Conservation (phyloP, 139 green algal species). For the Closterium sp. region DNA sequence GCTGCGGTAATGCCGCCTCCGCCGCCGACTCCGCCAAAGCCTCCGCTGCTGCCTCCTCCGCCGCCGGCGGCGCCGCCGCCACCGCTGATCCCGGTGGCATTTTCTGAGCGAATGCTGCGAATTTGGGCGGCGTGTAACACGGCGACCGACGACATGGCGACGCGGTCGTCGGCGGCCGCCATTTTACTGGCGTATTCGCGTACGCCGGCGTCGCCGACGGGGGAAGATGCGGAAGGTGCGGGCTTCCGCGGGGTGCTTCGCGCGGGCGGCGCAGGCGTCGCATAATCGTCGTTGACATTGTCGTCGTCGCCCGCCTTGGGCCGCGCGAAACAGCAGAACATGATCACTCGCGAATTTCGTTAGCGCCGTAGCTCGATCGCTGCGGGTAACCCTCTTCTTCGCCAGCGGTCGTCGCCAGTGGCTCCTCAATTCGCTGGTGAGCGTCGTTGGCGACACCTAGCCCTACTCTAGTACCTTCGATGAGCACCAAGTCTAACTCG, state of each 20-base stretch:
- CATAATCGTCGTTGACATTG: background rate
- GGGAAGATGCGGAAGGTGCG: background rate
- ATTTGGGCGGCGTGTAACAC: background rate
- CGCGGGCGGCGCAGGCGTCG: background rate
- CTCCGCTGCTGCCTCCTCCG: too few relatives aligned
- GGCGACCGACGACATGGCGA: background rate
- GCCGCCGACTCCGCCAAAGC: background rate
- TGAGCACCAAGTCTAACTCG: background rate
- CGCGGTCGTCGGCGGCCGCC: background rate
- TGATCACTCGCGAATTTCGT: background rate
- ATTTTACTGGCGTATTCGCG: background rate
- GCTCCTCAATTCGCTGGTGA: too few relatives aligned
- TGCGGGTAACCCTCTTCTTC: background rate
- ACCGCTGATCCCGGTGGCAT: background rate
- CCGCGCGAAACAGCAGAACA: background rate
- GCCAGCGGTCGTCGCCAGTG: too few relatives aligned
- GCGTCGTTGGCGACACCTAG: background rate
- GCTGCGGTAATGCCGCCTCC: background rate
- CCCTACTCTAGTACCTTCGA: background rate
- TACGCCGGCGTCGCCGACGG: background rate
- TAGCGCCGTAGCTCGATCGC: background rate
- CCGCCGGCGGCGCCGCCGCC: too few relatives aligned
- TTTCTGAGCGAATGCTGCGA: background rate
- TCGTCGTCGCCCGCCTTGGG: background rate
- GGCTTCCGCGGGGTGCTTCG: background rate